Base-by-base conservation (phyloP, 768 basidiomycete species). In the Sutorius australiensis region DNA sequence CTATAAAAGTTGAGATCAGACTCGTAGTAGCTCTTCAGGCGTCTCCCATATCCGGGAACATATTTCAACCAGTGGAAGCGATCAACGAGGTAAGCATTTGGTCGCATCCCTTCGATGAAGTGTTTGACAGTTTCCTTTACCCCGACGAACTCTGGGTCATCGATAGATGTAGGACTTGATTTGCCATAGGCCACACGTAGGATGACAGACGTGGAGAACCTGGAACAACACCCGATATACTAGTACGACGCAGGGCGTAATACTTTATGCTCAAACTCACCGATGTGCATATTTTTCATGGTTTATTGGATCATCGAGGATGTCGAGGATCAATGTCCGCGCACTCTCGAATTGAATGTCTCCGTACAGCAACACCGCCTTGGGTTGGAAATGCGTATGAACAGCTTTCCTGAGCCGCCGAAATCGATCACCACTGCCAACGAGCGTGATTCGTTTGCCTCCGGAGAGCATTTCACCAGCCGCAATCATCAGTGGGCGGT, bases 1-100 rank as follows among this genome's bases (percentile, higher is more conserved):
- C 72, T 78, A 67, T 84, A 86, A 14, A 84, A 64, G 0, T 53
- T 60, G 1, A 81, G 67, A 55, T 85, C 83, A 34, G 77, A 77
- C 1, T 64, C 58, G 54, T 86, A 78, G 19, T 79, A 80, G 0
- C 71, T 65, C 48, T 73, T 73, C 0, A 88, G 72, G 46, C 79
- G 77, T 9, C 74, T 72, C 12, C 81, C 73, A 58, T 86, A 85
- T 21, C 81, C 81, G 0, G 86, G 85, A 27, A 87, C 58, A 57
- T 79, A 77, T 56, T 62, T 62, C 3, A 75, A 55, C 55, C 70
- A 58, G 2, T 73, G 68, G 28, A 69, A 63, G 2, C 57, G 63
- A 53, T 77, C 73, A 1, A 76, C 71, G 4, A 70, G 63, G 46
- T 66, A 70, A 16, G 61, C 64, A 12, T 68, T 70, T 6, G 72